These are phyloP conservation scores for Teratosphaeriaceae sp. DNA, from an alignment of 2,329 filamentous ascomycete genomes.

Conservation along the genomic window DNA sequence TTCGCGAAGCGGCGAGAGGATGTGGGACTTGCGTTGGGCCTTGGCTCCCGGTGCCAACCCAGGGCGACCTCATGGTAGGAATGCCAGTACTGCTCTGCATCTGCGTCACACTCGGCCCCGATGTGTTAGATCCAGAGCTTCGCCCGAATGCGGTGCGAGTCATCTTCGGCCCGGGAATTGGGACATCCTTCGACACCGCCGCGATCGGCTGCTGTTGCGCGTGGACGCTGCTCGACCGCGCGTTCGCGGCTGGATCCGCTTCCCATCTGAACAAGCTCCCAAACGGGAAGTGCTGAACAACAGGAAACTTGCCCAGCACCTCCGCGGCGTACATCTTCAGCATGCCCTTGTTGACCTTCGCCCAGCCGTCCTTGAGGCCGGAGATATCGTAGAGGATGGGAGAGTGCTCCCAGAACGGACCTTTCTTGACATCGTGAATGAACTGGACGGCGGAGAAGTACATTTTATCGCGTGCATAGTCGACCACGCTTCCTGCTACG, in stretches of 20 bases:
- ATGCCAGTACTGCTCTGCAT: conserved; percentile 22
- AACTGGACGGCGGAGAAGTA: conserved; percentile 96
- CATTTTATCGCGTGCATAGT: conserved; percentile 48
- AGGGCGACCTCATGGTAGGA: conserved; percentile 24
- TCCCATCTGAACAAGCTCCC: conserved; percentile 45
- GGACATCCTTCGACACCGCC: conserved; percentile 17
- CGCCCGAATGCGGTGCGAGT: conserved; percentile 25
- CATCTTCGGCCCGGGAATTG: conserved; percentile 6
- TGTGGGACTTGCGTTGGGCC: no score
- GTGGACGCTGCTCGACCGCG: conserved; percentile 18
- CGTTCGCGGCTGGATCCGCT: conserved; percentile 34
- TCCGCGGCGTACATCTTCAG: conserved; percentile 99
- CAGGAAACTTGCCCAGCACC: conserved; percentile 92
- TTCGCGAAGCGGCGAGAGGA: no score
- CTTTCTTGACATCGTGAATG: conserved; percentile 94
- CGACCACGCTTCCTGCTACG: conserved; percentile 43
- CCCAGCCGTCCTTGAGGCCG: conserved; percentile 83
- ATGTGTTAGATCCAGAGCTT: conserved; percentile 6
- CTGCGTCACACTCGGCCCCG: conserved; percentile 13
- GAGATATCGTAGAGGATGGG: conserved; percentile 93
- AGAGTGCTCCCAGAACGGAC: conserved; percentile 91
- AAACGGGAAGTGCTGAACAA: conserved; percentile 78
- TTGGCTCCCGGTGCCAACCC: conserved; percentile 9
- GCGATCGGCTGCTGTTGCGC: conserved; percentile 24
- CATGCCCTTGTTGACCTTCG: conserved; percentile 96